Evolutionary conservation across 257 asterid genomes (phyloP).

Genomic region (Nicotiana tomentosiformis): DNA sequence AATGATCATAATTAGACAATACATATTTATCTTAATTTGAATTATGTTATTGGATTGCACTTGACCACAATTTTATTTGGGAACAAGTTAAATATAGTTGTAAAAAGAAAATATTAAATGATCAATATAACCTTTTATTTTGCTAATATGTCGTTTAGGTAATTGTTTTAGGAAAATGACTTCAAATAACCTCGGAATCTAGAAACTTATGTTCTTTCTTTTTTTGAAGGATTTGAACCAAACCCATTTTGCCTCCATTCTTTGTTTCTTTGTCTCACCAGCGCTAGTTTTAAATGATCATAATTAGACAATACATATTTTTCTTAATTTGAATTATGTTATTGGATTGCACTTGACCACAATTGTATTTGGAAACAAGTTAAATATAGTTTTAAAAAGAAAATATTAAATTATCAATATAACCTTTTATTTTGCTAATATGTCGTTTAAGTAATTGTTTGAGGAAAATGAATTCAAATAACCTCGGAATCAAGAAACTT

Average conservation of each 20-base stretch:
- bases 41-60: neutral
- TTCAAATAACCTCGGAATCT: no score
- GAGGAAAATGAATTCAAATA: no score
- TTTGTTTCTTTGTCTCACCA: neutral
- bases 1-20: neutral
- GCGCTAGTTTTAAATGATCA: neutral
- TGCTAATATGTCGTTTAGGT: no score
- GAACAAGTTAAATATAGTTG: neutral
- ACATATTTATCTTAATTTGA: neutral
- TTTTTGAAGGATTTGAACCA: no score
- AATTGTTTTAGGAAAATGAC: neutral
- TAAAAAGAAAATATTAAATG: neutral
- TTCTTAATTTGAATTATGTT: slow-evolving; percentile 3
- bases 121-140: neutral
- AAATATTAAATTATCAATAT: neutral
- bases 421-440: neutral
- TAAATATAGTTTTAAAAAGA: neutral
- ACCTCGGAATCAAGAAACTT: no score
- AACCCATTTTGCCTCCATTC: no score
- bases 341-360: neutral
- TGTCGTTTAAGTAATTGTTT: neutral
- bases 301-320: neutral
- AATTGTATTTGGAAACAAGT: neutral
- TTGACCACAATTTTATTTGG: neutral
- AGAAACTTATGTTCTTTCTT: neutral